phyloP scores from a whole-genome alignment of 495 filamentous ascomycete genomes.

The Talaromyces liani region DNA sequence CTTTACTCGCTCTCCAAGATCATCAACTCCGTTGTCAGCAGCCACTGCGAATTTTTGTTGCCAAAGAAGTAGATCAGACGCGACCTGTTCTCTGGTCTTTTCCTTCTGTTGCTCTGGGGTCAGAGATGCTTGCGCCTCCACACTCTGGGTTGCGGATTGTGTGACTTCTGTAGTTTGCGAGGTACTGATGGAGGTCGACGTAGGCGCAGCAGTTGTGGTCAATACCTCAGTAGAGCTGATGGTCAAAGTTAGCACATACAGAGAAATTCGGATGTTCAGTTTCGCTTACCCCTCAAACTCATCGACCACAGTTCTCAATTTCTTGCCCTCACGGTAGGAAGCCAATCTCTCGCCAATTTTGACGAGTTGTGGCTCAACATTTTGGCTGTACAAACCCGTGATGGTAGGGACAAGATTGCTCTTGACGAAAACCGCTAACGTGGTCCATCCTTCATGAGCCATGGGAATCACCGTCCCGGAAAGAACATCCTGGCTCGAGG shows the following conservation, averaged over 20 bases:
- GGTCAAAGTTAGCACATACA: slow-evolving; percentile 12
- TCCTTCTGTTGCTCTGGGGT: slow-evolving; percentile 38
- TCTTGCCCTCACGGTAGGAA: slow-evolving; percentile 65
- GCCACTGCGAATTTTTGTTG: slow-evolving; percentile 77
- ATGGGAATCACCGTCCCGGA: slow-evolving; percentile 67
- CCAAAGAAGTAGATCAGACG: slow-evolving; percentile 73
- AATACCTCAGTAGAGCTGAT: slow-evolving; percentile 9
- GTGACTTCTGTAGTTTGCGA: slow-evolving; percentile 16
- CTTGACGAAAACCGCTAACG: slow-evolving; percentile 59
- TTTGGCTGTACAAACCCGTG: slow-evolving; percentile 72
- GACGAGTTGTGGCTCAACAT: slow-evolving; percentile 90
- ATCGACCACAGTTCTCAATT: slow-evolving; percentile 49
- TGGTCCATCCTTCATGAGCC: slow-evolving; percentile 59
- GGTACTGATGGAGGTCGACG: slow-evolving; percentile 2
- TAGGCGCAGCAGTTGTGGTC: background rate
- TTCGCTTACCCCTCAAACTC: slow-evolving; percentile 42
- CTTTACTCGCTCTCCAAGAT: slow-evolving; percentile 58
- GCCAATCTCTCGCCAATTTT: slow-evolving; percentile 87
- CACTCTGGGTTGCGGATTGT: slow-evolving; percentile 16
- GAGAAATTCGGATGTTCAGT: background rate
- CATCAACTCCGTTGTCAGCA: slow-evolving; percentile 70
- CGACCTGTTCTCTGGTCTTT: slow-evolving; percentile 58
- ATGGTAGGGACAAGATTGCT: slow-evolving; percentile 72
- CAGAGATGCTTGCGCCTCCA: slow-evolving; percentile 20
- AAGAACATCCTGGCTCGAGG: slow-evolving; percentile 55